Evolutionary conservation across 306 rosid genomes (phyloP).

Genomic region (Acmispon strigosus): DNA sequence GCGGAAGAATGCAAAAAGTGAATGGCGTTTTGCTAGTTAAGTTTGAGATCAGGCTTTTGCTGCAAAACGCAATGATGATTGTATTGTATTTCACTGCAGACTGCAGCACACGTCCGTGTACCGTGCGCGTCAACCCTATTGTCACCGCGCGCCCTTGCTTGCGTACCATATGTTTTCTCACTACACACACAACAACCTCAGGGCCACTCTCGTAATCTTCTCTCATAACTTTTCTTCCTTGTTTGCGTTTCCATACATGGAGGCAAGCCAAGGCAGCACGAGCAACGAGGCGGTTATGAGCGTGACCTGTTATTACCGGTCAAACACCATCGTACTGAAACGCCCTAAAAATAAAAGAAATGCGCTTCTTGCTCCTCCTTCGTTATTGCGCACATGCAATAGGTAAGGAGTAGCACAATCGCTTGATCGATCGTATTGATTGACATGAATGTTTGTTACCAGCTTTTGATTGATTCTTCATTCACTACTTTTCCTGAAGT

Average conservation of each 20-base stretch:
- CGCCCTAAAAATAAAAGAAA: too few species aligned
- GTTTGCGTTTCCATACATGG: too few species aligned
- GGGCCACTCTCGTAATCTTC: constrained; percentile 19
- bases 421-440: constrained; percentile 44
- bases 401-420: too few species aligned
- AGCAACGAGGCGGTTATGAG: neutral
- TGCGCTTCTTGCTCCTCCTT: too few species aligned
- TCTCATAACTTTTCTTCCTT: too few species aligned
- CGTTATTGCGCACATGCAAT: too few species aligned
- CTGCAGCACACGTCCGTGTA: constrained; percentile 50
- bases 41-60: constrained; percentile 29
- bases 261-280: neutral
- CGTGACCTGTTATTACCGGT: constrained; percentile 38
- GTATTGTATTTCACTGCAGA: constrained; percentile 19
- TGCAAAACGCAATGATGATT: constrained; percentile 37
- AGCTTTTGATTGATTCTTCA: constrained; percentile 22
- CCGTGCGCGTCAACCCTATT: constrained; percentile 51
- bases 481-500: constrained; percentile 43
- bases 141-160: neutral
- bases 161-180: too few species aligned
- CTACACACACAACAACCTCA: too few species aligned
- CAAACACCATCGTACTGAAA: neutral
- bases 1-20: neutral
- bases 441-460: constrained; percentile 38
- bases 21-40: constrained; percentile 16